Evolutionary conservation across 2,329 filamentous ascomycete species (phyloP).

Genomic region (Colletotrichum graminicola): DNA sequence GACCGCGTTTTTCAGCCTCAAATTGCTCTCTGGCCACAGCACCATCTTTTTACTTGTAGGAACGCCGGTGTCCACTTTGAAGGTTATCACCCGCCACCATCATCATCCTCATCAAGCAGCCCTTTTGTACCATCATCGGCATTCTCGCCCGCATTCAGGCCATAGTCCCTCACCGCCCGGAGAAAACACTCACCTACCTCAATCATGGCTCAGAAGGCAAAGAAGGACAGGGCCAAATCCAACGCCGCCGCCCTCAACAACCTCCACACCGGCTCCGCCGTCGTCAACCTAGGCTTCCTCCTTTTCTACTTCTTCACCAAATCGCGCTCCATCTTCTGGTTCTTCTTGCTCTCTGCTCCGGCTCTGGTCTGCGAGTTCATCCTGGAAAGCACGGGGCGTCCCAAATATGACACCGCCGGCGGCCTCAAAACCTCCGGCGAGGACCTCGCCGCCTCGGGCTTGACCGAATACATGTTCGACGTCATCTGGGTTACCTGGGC

Average conservation of each 20-base stretch:
- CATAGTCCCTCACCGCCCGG: neutral
- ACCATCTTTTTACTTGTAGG: conserved; percentile 24
- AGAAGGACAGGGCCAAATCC: conserved; percentile 78
- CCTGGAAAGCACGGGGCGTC: conserved; percentile 87
- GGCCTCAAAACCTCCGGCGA: conserved; percentile 84
- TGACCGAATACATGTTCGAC: conserved; percentile 99
- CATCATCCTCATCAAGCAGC: neutral
- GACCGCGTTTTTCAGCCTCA: conserved; percentile 31
- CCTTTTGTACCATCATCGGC: conserved; percentile 15
- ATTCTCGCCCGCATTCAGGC: neutral
- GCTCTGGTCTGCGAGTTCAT: conserved; percentile 85
- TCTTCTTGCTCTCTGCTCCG: conserved; percentile 79
- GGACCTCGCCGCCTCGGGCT: conserved; percentile 85
- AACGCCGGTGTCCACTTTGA: conserved; percentile 8
- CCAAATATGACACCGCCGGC: conserved; percentile 75
- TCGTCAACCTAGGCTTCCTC: conserved; percentile 81
- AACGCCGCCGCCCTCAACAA: conserved; percentile 83
- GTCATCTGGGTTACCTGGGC: conserved; percentile 95
- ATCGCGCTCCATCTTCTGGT: conserved; percentile 74
- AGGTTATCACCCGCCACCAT: neutral
- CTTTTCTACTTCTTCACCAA: conserved; percentile 76
- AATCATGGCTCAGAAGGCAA: conserved; percentile 72
- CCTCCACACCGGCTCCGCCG: conserved; percentile 81
- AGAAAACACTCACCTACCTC: neutral
- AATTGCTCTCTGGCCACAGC: conserved; percentile 13